Base-by-base conservation (phyloP, 257 asterid genomes). In the Haberlea rhodopensis region DNA sequence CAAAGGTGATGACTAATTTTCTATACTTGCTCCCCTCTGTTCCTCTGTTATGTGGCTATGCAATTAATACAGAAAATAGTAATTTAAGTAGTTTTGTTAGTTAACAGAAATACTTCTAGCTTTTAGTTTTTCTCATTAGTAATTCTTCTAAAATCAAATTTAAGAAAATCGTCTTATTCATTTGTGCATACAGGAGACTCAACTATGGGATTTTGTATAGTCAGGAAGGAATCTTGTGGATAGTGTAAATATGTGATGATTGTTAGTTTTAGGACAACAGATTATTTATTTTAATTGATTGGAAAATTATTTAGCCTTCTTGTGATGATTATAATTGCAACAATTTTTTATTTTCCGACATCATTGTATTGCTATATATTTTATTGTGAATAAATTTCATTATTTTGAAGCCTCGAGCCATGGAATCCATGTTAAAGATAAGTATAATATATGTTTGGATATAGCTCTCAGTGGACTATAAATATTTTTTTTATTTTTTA, bases 171-270 rank as follows among this genome's bases (percentile, higher is more conserved):
- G 6, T 43, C 20, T 16, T 43, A 18, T 43, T 43, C 7, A 0
- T 37, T 43, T 78, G 81, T 68, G 73, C 87, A 79, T 73, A 73
- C 73, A n/a, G 72, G 49, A 53, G 27, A 58, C 72, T 48, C 62
- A 61, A 43, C 60, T 7, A 52, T 59, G 62, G 53, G 53, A 24
- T 60, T 73, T 71, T 65, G n/a, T 72, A 53, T 25, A 13, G 58
- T 68, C 59, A 22, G 72, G 63, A 51, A 73, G 68, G 73, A 70
- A 79, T 69, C 71, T 56, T 78, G 79, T 80, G 75, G 53, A 78
- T 74, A 54, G 21, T 73, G 85, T 80, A 67, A 71, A 75, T 82
- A 25, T 51, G 60, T 65, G 61, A 66, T 63, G 67, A 62, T 56
- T 57, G 60, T 72, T 27, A 67, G 62, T 57, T 71, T 58, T 26